Evolutionary conservation across 805 yeast genomes (phyloP), one percentile per base, ranked within the genome.

Genomic region (Nematodospora valgi): DNA sequence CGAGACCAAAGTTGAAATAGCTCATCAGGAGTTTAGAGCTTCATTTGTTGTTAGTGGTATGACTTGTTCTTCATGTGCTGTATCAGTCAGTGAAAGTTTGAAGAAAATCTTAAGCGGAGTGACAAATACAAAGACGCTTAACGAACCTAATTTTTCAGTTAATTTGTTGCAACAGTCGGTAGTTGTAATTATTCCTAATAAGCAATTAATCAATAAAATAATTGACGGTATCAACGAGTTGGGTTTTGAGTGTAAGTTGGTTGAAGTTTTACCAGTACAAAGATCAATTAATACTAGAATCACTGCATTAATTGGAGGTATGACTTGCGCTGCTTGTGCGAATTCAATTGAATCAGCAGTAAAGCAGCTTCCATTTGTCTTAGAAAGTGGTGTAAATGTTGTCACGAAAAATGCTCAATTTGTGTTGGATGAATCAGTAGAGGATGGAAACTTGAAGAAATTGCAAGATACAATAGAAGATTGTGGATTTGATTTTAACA

Each of bases 301-400:
- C 6, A 61, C 68, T 8, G 87, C 86, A 1, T 58, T 77, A 0
- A 76, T 84, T 28, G 84, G 82, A 8, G 91, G 89, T 3, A 82
- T 83, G 54, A 77, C 87, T 0, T 84, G 91, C 58, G 78, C 84
- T 6, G 76, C 86, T 0, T 81, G 93, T 55, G 77, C 77, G 1
- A 68, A 68, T 26, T 63, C 89, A 0, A 73, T 85, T 8, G 58
- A 64, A 7, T 56, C 65, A 6, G 68, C 74, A 21, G 75, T 64
- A 17, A 52, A 52, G 22, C 70, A 63, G 4, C 48, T 81, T 25
- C 70, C 74, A 2, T 79, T 74, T 51, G 73, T 83, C 3, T 55
- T 68, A 13, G 76, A 72, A 12, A 65, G 70, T 22, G 73, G 75
- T 6, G 68, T 83, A 27, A 77, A 76, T 40, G 65, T 74, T 1